phyloP scores from a whole-genome alignment of 2,329 filamentous ascomycete species.

The Verticillium nubilum region DNA sequence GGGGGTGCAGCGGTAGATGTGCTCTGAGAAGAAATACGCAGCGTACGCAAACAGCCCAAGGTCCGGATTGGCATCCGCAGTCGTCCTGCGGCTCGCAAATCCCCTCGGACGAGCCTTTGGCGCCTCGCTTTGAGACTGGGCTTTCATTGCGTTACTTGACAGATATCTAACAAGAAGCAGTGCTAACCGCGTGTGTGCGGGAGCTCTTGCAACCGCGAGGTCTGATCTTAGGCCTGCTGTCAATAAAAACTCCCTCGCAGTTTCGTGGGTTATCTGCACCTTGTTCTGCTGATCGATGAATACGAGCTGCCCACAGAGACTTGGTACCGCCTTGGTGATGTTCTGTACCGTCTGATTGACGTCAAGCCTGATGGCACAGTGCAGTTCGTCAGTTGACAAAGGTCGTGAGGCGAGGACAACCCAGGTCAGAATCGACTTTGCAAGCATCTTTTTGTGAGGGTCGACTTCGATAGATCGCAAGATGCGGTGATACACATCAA shows the following conservation, averaged over 20 bases:
- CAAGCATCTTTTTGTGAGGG: conserved; percentile 13
- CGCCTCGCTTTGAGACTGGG: conserved; percentile 4
- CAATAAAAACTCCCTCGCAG: conserved; percentile 22
- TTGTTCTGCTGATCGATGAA: conserved; percentile 18
- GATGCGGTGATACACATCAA: conserved; percentile 19
- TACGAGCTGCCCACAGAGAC: conserved; percentile 23
- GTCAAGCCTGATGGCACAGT: conserved; percentile 16
- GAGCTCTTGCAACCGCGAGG: conserved; percentile 13
- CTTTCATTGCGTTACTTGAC: conserved; percentile 10
- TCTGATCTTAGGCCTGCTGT: conserved; percentile 10
- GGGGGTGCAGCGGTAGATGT: conserved; percentile 15
- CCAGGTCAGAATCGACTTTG: conserved; percentile 19
- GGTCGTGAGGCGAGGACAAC: conserved; percentile 16
- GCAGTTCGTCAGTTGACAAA: conserved; percentile 16
- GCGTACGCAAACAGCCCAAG: conserved; percentile 17
- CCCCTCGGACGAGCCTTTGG: conserved; percentile 1
- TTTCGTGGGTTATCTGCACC: conserved; percentile 24
- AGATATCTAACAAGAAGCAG: conserved; percentile 17
- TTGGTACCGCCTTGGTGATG: conserved; percentile 18
- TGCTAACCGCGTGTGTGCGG: conserved; percentile 24
- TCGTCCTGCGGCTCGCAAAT: neutral
- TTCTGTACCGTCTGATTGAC: conserved; percentile 19
- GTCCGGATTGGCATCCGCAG: conserved; percentile 5
- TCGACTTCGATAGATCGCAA: conserved; percentile 15
- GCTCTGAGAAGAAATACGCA: conserved; percentile 17